phyloP scores from a whole-genome alignment of 148 eudicot species.

The Fagopyrum tataricum region DNA sequence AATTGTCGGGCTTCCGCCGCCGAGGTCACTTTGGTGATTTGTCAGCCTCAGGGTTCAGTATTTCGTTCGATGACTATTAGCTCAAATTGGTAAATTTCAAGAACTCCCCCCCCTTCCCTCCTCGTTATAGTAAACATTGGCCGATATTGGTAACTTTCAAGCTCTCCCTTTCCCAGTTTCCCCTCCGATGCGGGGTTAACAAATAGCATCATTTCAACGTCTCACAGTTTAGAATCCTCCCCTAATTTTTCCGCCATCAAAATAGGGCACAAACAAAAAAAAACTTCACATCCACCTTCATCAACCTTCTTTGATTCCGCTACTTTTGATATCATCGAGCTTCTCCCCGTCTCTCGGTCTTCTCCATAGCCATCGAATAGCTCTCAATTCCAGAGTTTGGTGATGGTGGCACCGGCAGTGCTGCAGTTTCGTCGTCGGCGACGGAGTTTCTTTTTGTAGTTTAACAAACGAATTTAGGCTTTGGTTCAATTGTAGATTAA shows the following conservation, averaged over 20 bases:
- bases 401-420: not conserved
- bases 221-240: too few species aligned
- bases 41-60: too few species aligned
- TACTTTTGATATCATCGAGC: not conserved
- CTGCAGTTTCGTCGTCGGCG: constrained; percentile 12
- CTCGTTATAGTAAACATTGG: too few species aligned
- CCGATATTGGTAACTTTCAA: too few species aligned
- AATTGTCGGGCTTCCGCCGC: too few species aligned
- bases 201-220: too few species aligned
- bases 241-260: not conserved
- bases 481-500: constrained; percentile 8
- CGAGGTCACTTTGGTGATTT: too few species aligned
- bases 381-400: constrained; percentile 1
- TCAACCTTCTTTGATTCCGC: not conserved
- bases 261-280: not conserved
- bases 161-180: too few species aligned
- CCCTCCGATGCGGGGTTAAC: too few species aligned
- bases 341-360: not conserved
- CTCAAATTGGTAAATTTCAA: too few species aligned
- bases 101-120: too few species aligned
- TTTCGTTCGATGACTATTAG: too few species aligned
- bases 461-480: not conserved
- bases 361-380: not conserved
- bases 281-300: not conserved
- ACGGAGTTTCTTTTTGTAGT: not conserved